Base-by-base conservation (phyloP, 2,329 filamentous ascomycete species). In the Diaporthe destruens region DNA sequence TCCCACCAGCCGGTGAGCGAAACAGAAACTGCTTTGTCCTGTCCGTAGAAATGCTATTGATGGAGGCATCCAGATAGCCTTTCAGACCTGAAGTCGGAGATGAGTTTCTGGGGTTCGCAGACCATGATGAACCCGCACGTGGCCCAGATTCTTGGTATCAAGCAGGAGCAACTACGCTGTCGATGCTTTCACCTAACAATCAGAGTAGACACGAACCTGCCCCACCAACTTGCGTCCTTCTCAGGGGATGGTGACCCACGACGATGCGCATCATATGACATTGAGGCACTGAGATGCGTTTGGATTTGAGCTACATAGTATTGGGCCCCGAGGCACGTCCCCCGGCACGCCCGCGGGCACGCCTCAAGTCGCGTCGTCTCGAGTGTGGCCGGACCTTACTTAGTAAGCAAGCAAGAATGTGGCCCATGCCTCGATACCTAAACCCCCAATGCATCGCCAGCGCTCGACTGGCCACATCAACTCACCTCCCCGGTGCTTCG, bases 341-440 rank as follows among this genome's bases (percentile, higher is more conserved):
- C 29, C 29, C 2, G 29, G 29, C 29, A 29, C 29, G 29, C 29
- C 25, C 29, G 2, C 29, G 29, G 29, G 29, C 29, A 29, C 29
- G 29, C 29, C 29, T 39, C 36, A 12, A 39, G 36, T 39, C 8
- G 36, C 23, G 53, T 32, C 51, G 23, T 29, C 23, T 57, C 25
- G 34, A 16, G 55, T 6, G 42, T 9, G 59, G 29, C 29, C 29
- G 12, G 9, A 20, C 32, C 61, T 65, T 66, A 66, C 61, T 65
- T 66, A 66, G 47, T 66, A 53, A 66, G 32, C 61, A 39, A 29
- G 3, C 47, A 53, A 53, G 32, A 47, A 14, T 20, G 44, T 66
- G 61, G 61, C 61, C 61, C 61, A 20, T 66, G 61, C 61, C 61
- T 32, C 18, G 44, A 14, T 32, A 53, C 14, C n/a, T 53, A 53